Conservation (phyloP, 2,329 filamentous ascomycete species). For the Torrubiella hemipterigena region DNA sequence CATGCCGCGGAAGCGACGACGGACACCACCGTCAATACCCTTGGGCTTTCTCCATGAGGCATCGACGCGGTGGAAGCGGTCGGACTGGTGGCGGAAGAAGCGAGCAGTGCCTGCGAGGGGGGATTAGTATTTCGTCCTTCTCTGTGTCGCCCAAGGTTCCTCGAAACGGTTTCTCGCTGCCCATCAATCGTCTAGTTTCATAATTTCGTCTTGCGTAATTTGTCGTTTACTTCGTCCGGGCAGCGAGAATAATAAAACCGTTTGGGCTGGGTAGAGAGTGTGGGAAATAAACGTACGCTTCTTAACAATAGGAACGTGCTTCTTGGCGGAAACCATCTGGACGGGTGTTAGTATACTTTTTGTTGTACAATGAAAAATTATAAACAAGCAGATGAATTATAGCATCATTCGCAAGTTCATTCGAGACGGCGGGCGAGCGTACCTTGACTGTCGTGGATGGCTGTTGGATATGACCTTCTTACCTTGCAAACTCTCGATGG, state of each 20-base stretch:
- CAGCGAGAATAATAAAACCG: no score
- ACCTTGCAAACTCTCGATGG: not conserved
- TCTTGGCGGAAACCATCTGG: slow-evolving; percentile 98
- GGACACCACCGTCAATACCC: slow-evolving; percentile 98
- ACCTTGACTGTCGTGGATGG: not conserved
- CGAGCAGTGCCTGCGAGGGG: slow-evolving; percentile 65
- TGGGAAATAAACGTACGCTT: slow-evolving; percentile 99
- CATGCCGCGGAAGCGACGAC: slow-evolving; percentile 93
- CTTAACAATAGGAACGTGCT: slow-evolving; percentile 99
- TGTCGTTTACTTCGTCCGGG: slow-evolving; percentile 7
- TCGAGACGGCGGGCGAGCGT: no score
- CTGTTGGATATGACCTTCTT: not conserved
- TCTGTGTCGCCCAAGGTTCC: not conserved
- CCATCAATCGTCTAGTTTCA: slow-evolving; percentile 4
- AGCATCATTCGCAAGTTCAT: no score
- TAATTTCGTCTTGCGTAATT: slow-evolving; percentile 2
- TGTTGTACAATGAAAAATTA: not conserved
- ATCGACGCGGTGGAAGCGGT: slow-evolving; percentile 88
- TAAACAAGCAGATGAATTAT: not conserved
- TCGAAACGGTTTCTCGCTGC: slow-evolving; percentile 5
- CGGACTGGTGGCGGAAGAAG: slow-evolving; percentile 96
- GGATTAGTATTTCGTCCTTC: no score
- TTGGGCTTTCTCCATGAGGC: slow-evolving; percentile 98
- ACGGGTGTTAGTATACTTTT: slow-evolving; percentile 16
- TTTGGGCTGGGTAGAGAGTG: no score